A percentile compares a stretch with the other conserved stretches of the same genome.
These are phyloP conservation scores for Candida tallmaniae DNA, from an alignment of 805 yeast species.

Conservation along the genomic window DNA sequence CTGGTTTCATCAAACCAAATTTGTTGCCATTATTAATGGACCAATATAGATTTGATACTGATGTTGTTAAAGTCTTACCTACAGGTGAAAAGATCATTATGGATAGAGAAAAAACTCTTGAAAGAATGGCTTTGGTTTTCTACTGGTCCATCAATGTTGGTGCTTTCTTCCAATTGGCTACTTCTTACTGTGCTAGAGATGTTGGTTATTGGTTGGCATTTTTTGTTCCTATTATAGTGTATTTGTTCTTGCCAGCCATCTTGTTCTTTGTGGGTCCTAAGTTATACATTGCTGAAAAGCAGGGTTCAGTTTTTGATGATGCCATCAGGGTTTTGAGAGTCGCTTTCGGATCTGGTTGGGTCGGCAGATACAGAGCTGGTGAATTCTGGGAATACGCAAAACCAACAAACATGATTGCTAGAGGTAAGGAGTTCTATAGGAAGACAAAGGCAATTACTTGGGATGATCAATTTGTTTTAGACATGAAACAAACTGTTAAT, in stretches of 20 bases:
- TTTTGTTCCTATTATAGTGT: constrained; percentile 39
- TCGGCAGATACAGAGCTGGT: constrained; percentile 35
- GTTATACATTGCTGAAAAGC: constrained; percentile 29
- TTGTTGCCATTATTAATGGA: constrained; percentile 47
- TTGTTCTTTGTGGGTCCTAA: constrained; percentile 23
- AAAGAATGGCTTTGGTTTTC: constrained; percentile 42
- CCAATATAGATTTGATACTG: constrained; percentile 49
- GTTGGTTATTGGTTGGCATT: constrained; percentile 55
- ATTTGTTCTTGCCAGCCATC: constrained; percentile 27
- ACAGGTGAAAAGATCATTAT: constrained; percentile 64
- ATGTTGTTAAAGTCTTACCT: constrained; percentile 52
- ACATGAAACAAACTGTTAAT: constrained; percentile 38
- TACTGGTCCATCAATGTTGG: constrained; percentile 56
- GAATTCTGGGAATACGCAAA: constrained; percentile 48
- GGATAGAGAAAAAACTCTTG: constrained; percentile 41
- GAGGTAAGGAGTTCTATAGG: constrained; percentile 36
- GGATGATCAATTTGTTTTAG: constrained; percentile 46
- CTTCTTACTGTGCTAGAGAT: constrained; percentile 47
- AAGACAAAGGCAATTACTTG: constrained; percentile 36
- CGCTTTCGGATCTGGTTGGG: constrained; percentile 40
- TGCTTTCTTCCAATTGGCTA: constrained; percentile 49
- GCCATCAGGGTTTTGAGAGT: constrained; percentile 37
- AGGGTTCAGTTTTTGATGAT: constrained; percentile 46
- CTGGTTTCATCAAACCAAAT: constrained; percentile 54
- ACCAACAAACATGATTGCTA: constrained; percentile 39